Evolutionary conservation across 768 basidiomycete genomes (phyloP).

Genomic region (Rhodotorula diobovata): DNA sequence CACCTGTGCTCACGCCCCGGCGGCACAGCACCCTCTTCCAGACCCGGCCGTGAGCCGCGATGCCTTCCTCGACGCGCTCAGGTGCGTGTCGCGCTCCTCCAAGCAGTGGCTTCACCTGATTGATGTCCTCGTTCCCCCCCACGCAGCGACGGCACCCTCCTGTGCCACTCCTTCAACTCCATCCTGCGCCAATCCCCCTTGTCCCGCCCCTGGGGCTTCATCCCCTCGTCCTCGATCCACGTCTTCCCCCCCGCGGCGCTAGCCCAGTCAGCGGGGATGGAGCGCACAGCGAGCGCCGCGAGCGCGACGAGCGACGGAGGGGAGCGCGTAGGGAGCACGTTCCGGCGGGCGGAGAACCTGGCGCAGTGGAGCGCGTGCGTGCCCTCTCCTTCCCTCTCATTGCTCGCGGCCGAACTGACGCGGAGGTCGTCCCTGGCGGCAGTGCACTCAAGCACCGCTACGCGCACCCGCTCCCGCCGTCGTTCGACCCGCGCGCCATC

Average conservation of each 20-base stretch:
- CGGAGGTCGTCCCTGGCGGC: not conserved
- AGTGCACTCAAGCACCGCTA: conserved; percentile 79
- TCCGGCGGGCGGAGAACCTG: conserved; percentile 77
- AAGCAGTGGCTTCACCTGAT: too few relatives aligned
- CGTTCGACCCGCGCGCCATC: conserved; percentile 69
- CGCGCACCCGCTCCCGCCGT: conserved; percentile 63
- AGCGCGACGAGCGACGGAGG: conserved; percentile 48
- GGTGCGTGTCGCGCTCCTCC: conserved; percentile 52
- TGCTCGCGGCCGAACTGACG: not conserved
- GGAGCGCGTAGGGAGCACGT: conserved; percentile 67
- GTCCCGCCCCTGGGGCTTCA: conserved; percentile 81
- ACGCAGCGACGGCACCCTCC: conserved; percentile 69
- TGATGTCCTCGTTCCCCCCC: conserved; percentile 36
- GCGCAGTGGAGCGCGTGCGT: conserved; percentile 78
- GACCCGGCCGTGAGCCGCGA: conserved; percentile 8
- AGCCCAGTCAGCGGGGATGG: not conserved
- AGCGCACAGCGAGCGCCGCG: not conserved
- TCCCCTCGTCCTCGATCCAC: conserved; percentile 70
- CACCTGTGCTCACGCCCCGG: conserved; percentile 47
- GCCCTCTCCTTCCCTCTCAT: not conserved
- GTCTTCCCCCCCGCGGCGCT: conserved; percentile 56
- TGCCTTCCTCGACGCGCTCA: conserved; percentile 10
- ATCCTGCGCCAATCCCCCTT: conserved; percentile 66
- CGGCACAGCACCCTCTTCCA: not conserved
- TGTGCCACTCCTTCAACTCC: conserved; percentile 75